Conservation (phyloP, 495 filamentous ascomycete genomes). For the Cenococcum geophilum region DNA sequence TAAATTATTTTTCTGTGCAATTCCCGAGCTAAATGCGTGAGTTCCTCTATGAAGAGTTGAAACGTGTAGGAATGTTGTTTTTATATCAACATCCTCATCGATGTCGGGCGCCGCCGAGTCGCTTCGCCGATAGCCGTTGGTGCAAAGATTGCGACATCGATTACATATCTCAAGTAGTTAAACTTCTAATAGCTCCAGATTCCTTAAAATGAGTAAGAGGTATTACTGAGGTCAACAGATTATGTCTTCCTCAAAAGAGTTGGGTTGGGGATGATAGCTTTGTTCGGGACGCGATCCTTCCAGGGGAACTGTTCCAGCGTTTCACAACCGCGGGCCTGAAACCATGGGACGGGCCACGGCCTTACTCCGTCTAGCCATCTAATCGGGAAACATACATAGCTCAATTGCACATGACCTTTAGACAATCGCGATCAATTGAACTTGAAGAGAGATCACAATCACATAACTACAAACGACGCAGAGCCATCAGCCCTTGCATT, state of each 20-base stretch:
- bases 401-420: too few relatives aligned
- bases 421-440: neutral
- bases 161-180: neutral
- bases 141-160: neutral
- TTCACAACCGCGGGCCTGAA: neutral
- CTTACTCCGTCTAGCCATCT: too few relatives aligned
- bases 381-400: too few relatives aligned
- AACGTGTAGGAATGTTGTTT: neutral
- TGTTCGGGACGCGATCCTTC: neutral
- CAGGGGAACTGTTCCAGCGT: neutral
- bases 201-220: too few relatives aligned
- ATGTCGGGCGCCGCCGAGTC: neutral
- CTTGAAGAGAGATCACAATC: neutral
- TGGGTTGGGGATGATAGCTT: neutral
- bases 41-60: neutral
- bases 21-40: neutral
- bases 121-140: neutral
- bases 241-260: neutral
- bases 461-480: neutral
- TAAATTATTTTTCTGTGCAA: neutral
- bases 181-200: too few relatives aligned
- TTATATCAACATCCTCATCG: neutral
- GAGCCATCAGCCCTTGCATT: neutral
- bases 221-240: neutral
- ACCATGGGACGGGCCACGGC: too few relatives aligned